phyloP scores from a whole-genome alignment of 164 flowering plant genomes.

The Tetracentron sinense region DNA sequence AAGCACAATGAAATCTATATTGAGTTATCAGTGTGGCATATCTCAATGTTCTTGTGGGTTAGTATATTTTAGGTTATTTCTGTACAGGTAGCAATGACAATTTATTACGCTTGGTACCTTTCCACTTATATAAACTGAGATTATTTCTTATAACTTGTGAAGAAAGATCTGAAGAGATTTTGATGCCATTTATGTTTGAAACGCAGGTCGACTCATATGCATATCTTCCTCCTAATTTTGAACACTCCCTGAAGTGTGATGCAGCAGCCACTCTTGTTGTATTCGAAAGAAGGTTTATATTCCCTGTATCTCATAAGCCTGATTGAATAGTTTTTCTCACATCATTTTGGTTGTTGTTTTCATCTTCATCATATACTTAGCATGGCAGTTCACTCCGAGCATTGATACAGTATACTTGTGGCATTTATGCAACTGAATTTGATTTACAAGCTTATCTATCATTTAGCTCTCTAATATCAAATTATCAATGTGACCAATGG shows the following conservation, averaged over 20 bases:
- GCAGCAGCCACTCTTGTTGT: conserved; percentile 67
- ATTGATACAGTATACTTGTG: too few relatives aligned
- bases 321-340: neutral
- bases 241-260: conserved; percentile 54
- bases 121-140: neutral
- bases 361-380: conserved; percentile 1
- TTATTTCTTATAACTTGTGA: neutral
- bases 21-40: too few relatives aligned
- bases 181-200: conserved; percentile 8
- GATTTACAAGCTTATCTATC: too few relatives aligned
- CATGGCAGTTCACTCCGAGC: neutral
- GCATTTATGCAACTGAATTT: too few relatives aligned
- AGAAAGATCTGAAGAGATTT: neutral
- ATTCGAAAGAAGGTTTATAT: conserved; percentile 74
- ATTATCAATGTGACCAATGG: too few relatives aligned
- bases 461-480: too few relatives aligned
- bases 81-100: neutral
- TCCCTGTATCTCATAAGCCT: neutral
- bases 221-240: conserved; percentile 74
- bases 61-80: neutral
- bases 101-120: neutral
- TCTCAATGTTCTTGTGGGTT: neutral
- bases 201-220: conserved; percentile 91
- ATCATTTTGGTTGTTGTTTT: neutral
- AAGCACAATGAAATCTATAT: too few relatives aligned